Base-by-base conservation (phyloP, 2,329 filamentous ascomycete genomes). In the Atkinsonella texensis region DNA sequence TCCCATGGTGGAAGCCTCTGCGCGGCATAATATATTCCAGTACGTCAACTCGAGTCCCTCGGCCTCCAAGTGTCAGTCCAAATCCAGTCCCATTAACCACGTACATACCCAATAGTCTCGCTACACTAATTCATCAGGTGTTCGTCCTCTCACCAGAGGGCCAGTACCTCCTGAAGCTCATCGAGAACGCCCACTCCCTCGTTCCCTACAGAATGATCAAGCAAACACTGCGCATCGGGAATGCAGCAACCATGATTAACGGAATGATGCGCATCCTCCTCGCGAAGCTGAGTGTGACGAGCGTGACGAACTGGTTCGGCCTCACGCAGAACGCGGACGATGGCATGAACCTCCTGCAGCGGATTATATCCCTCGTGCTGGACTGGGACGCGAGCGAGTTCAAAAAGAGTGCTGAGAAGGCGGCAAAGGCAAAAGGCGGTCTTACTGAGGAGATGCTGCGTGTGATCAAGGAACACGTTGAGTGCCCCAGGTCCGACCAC, bases 161-260 rank as follows among this genome's bases (percentile, higher is more conserved):
- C 0, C 84, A 83, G 41, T 87, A 86, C 55, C 69, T 91, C 28
- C 70, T 89, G 18, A 84, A 83, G 53, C 75, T 90, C 40, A 68
- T 88, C 32, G 81, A 84, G 52, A 87, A 80, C 56, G 74, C 84
- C 11, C 83, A 90, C 64, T 79, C 76, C 51, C 71, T 90, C 52
- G 68, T 89, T 0, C 87, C 87, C 0, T 91, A 89, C 63, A 74
- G 77, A 42, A 71, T 88, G 56, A 74, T 90, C 48, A 77, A 82
- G 54, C 85, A 90, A 63, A 88, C 85, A 0, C 69, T 93, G 4
- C 79, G 81, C 41, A 75, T 90, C 13, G 84, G 87, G 6, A 93
- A 91, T 62, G 86, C 86, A 0, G 86, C 86, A 1, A 85, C 81
- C 18, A 90, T 93, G 87, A 83, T 91, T 52, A 85, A 77, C 60